These are phyloP conservation scores for Pulveroboletus sp. DNA, from an alignment of 768 basidiomycete species.

Conservation along the genomic window DNA sequence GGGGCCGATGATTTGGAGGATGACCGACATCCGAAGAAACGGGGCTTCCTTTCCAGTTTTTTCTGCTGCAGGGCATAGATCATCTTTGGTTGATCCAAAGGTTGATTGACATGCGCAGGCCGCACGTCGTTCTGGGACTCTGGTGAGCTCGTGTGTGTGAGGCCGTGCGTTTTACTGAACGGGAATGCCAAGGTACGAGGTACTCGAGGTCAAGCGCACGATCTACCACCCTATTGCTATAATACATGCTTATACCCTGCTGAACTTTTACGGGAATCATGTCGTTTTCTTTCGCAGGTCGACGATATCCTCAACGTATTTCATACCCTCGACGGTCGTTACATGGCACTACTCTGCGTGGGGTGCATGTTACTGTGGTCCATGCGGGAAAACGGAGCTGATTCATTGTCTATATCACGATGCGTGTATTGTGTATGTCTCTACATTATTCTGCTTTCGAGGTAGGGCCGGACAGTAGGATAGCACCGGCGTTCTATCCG, in stretches of 20 bases:
- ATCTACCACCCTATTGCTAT: slow-evolving; percentile 30
- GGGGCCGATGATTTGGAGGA: slow-evolving; percentile 58
- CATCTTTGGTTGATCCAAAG: slow-evolving; percentile 22
- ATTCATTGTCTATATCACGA: slow-evolving; percentile 26
- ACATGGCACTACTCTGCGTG: slow-evolving; percentile 16
- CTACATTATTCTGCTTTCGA: slow-evolving; percentile 29
- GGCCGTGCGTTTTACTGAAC: background rate
- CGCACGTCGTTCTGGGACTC: slow-evolving; percentile 25
- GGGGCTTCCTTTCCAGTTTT: slow-evolving; percentile 57
- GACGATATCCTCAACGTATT: slow-evolving; percentile 24
- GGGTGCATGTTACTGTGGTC: slow-evolving; percentile 2
- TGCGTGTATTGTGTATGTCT: slow-evolving; percentile 25
- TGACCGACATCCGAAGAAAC: slow-evolving; percentile 58
- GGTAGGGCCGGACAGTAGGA: slow-evolving; percentile 8
- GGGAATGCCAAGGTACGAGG: slow-evolving; percentile 18
- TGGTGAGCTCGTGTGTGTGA: slow-evolving; percentile 15
- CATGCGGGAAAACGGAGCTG: slow-evolving; percentile 10
- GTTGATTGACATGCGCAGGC: slow-evolving; percentile 25
- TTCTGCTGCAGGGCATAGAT: slow-evolving; percentile 65
- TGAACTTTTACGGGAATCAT: slow-evolving; percentile 26
- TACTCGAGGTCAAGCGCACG: slow-evolving; percentile 31
- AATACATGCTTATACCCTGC: slow-evolving; percentile 31
- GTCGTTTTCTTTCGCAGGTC: slow-evolving; percentile 29
- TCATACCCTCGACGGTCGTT: slow-evolving; percentile 32
- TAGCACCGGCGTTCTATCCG: slow-evolving; percentile 7